A percentile compares a stretch with the other conserved stretches of the same genome.
phyloP scores from a whole-genome alignment of 2,329 filamentous ascomycete genomes.

The Talaromyces sp. region DNA sequence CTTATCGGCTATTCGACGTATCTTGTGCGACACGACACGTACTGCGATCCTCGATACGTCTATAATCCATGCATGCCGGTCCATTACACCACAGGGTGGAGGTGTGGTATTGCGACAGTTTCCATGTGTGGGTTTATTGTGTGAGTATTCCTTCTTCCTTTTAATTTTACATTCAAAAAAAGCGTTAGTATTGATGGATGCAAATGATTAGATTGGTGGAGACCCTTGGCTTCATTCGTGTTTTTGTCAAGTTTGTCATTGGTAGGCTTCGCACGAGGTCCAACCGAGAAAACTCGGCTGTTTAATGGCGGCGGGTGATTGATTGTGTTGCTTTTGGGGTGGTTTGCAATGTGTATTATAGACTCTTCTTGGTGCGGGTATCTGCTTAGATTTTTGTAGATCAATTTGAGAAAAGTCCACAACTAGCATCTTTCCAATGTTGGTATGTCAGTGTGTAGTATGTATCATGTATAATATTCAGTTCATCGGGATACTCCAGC shows the following conservation, averaged over 20 bases:
- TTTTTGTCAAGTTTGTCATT: neutral
- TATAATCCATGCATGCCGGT: neutral
- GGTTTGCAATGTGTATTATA: neutral
- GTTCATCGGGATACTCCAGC: neutral
- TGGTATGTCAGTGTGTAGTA: no score
- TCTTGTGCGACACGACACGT: slow-evolving; percentile 5
- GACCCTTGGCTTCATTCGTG: neutral
- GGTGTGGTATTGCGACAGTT: slow-evolving; percentile 5
- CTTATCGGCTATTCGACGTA: slow-evolving; percentile 6
- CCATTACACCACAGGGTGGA: neutral
- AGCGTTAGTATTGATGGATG: neutral
- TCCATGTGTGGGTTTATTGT: slow-evolving; percentile 4
- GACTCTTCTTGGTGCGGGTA: neutral
- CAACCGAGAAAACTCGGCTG: neutral
- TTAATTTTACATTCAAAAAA: neutral
- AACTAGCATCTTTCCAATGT: neutral
- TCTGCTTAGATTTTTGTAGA: neutral
- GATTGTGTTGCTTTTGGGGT: neutral
- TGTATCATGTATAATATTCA: neutral
- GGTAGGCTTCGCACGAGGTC: neutral
- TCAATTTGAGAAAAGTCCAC: neutral
- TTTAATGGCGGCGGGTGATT: neutral
- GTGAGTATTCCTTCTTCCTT: neutral
- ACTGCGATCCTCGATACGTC: neutral
- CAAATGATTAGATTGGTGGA: neutral